A percentile compares a stretch with the other conserved stretches of the same genome.
These are phyloP conservation scores for Phialophora macrospora DNA, from an alignment of 2,329 filamentous ascomycete genomes.

Conservation along the genomic window DNA sequence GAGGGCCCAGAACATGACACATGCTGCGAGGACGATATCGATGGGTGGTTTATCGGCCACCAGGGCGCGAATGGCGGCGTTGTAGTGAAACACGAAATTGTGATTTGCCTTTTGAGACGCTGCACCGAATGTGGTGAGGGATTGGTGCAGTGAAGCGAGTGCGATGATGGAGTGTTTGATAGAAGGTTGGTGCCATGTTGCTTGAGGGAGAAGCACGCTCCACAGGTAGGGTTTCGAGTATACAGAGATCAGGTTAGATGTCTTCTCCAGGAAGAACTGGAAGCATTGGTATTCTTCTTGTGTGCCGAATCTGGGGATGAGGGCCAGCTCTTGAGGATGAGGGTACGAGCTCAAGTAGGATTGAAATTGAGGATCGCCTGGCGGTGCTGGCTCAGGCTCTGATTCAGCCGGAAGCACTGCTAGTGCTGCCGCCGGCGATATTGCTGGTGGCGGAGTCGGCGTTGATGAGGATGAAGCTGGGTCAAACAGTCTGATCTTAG, in stretches of 20 bases:
- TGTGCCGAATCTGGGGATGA: conserved; percentile 25
- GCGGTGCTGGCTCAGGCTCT: not conserved
- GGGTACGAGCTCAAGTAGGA: conserved; percentile 20
- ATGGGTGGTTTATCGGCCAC: conserved; percentile 26
- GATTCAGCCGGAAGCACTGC: not conserved
- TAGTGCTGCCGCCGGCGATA: not conserved
- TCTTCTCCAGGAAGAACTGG: conserved; percentile 33
- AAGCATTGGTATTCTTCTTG: conserved; percentile 30
- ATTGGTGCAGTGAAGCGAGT: conserved; percentile 29
- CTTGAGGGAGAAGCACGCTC: conserved; percentile 33
- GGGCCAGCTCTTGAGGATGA: conserved; percentile 26
- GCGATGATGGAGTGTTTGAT: conserved; percentile 35
- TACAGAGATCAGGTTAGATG: conserved; percentile 29
- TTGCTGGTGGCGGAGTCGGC: conserved; percentile 6
- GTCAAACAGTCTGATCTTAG: conserved; percentile 31
- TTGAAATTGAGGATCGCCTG: conserved; percentile 12
- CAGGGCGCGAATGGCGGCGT: conserved; percentile 25
- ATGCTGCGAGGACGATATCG: conserved; percentile 30
- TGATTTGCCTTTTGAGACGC: conserved; percentile 16
- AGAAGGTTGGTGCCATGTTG: conserved; percentile 31
- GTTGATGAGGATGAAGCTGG: conserved; percentile 22
- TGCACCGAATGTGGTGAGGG: conserved; percentile 17
- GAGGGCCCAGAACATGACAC: conserved; percentile 32
- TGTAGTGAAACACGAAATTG: conserved; percentile 32
- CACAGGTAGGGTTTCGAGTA: conserved; percentile 31